Evolutionary conservation across 1,284 basidiomycete genomes (phyloP), one percentile per base, ranked within the genome.

Genomic region (Earliella scabrosa): DNA sequence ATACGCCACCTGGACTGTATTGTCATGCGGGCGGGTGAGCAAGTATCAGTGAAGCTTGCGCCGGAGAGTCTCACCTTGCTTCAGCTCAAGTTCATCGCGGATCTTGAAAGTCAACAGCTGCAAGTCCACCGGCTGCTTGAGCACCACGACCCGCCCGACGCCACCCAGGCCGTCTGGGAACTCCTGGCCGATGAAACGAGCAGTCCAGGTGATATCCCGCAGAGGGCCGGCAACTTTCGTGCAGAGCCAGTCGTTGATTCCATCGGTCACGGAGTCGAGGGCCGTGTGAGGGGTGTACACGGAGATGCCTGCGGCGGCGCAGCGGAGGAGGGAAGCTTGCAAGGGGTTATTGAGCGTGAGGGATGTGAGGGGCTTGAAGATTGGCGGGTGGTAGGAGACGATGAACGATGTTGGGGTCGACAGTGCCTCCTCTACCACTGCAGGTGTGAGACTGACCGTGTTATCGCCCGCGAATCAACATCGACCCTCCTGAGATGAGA

Each of bases 251-350:
- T 92, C 90, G 67, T 96, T 96, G 61, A 98, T 86, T 0, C 95
- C 95, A 13, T 86, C 92, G 50, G 81, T 82, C 2, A 92, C 87
- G 13, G 77, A 84, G 71, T 98, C 96, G 13, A 97, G 79, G 1
- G 91, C 84, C 0, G 92, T 94, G 72, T 98, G 96, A 0, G 95
- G 95, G 35, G 82, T 82, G 75, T 93, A 98, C 2, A 98, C 80
- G 14, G 89, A 92, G 55, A 97, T 88, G 0, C 95, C 95, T 4
- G 85, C 80, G 0, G 91, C 87, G 0, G 88, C 87, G 55, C 93
- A 90, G 52, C 81, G 82, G 16, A 98, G 81, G 21, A 98, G 80
- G 10, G 87, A 90, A 0, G 83, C 73, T 75, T 97, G 95, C 13
- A 97, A 77, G 0, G 94, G 85, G 65, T 90, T 89, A 34, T 81